Base-by-base conservation (phyloP, 2,329 filamentous ascomycete species). In the Sclerotinia minor region DNA sequence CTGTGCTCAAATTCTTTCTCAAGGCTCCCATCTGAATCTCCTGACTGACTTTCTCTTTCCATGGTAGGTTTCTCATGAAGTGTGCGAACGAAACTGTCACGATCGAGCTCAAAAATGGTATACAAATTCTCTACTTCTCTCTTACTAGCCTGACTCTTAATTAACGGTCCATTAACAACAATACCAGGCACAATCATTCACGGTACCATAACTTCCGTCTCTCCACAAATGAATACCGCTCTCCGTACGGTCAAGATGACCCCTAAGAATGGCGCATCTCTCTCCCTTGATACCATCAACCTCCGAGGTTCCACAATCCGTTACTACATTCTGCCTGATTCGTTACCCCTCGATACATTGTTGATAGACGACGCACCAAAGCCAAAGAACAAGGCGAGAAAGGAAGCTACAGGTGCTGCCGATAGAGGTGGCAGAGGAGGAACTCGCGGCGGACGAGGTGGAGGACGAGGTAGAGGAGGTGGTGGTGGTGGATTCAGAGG, bases 371-470 rank as follows among this genome's bases (percentile, higher is more conserved):
- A 99, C 81, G 89, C 92, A 76, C 93, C 94, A 64, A 99, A 99
- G 84, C 94, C 95, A 70, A 98, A 98, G 90, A 99, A 99, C 83
- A 99, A 99, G 88, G 94, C 95, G 35, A 88, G 94, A 78, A 99
- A 99, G 85, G 95, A 98, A 82, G 85, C 86, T 55, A 84, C 84
- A 55, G 83, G 83, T 13, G 80, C 81, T 38, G 79, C 81, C 57
- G 78, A 81, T 26, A 74, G 81, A 57, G 78, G 81, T 32, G 77
- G 82, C 49, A 76, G 83, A 54, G 78, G 83, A 38, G 79, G 78
- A 24, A 69, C 77, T 52, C 79, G 81, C 71, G 79, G 81, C 67
- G 78, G 84, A 41, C 83, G 81, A 69, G 78, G 84, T 45, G 83
- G 87, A 68, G 80, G 85, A 49, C 84, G 86, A 29, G 76, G 79